phyloP scores from a whole-genome alignment of 169 alveolate genomes.

The Theileria parva region DNA sequence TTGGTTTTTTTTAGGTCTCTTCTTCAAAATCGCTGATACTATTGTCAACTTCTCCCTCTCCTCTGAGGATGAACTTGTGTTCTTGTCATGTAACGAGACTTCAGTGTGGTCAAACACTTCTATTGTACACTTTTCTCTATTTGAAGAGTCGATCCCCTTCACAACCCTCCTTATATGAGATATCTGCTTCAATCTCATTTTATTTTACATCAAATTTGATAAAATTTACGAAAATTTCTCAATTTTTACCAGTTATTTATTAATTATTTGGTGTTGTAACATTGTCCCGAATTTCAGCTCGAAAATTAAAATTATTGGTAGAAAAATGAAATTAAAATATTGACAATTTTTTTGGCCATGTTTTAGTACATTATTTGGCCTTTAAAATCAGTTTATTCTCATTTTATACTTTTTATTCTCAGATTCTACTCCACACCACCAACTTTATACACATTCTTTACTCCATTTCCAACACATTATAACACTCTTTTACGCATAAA shows the following conservation, averaged over 20 bases:
- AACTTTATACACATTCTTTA: neutral
- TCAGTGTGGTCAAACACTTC: conserved; percentile 24
- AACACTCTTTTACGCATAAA: neutral
- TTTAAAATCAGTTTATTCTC: neutral
- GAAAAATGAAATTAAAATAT: neutral
- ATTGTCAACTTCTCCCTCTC: conserved; percentile 13
- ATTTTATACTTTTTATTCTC: neutral
- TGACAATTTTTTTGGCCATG: neutral
- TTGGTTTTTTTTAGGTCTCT: neutral
- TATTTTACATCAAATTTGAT: neutral
- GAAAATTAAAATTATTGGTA: neutral
- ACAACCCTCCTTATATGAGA: conserved; percentile 25
- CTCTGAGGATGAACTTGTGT: neutral
- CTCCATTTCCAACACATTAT: neutral
- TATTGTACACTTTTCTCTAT: conserved; percentile 20
- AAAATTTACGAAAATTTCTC: too few species aligned
- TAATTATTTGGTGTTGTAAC: neutral
- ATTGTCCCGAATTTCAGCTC: neutral
- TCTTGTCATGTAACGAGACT: conserved; percentile 2
- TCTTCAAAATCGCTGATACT: conserved; percentile 21
- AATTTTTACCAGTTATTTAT: neutral
- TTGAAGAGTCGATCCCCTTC: conserved; percentile 24
- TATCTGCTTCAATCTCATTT: conserved; percentile 21
- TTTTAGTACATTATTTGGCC: neutral
- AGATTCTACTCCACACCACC: conserved; percentile 10